Evolutionary conservation across 768 basidiomycete genomes (phyloP).

Genomic region (Trametes villosa): DNA sequence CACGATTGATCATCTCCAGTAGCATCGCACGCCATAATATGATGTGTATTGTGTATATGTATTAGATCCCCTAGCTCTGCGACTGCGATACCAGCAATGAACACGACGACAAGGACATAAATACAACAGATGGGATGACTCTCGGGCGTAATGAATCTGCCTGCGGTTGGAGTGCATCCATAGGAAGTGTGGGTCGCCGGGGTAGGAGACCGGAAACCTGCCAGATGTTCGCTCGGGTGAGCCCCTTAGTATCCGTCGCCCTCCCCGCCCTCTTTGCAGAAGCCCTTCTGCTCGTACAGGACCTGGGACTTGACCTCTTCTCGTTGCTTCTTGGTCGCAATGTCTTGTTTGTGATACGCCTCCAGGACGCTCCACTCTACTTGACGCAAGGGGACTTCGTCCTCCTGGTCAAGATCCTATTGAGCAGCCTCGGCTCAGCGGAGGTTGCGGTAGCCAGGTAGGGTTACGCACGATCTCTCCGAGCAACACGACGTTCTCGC

Average conservation of each 20-base stretch:
- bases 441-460: not conserved
- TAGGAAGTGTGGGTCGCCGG: not conserved
- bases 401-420: conserved; percentile 92
- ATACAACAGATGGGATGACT: conserved; percentile 25
- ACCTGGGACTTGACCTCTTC: conserved; percentile 85
- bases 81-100: conserved; percentile 6
- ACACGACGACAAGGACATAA: conserved; percentile 20
- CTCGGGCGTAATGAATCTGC: conserved; percentile 45
- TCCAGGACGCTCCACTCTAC: conserved; percentile 74
- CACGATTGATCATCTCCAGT: not conserved
- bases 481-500: conserved; percentile 96
- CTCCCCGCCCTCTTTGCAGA: conserved; percentile 94
- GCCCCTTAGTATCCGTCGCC: conserved; percentile 85
- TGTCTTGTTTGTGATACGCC: conserved; percentile 72
- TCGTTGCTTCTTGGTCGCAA: conserved; percentile 73
- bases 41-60: conserved; percentile 5
- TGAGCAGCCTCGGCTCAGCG: not conserved
- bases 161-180: conserved; percentile 28
- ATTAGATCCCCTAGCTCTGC: conserved; percentile 14
- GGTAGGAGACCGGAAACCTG: not conserved
- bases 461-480: conserved; percentile 88
- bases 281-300: conserved; percentile 83
- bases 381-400: conserved; percentile 79
- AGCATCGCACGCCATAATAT: not conserved
- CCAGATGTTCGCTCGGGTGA: not conserved